A percentile compares a stretch with the other conserved stretches of the same genome.
Conservation (phyloP, 257 asterid genomes). For the Schizonepeta tenuifolia region DNA sequence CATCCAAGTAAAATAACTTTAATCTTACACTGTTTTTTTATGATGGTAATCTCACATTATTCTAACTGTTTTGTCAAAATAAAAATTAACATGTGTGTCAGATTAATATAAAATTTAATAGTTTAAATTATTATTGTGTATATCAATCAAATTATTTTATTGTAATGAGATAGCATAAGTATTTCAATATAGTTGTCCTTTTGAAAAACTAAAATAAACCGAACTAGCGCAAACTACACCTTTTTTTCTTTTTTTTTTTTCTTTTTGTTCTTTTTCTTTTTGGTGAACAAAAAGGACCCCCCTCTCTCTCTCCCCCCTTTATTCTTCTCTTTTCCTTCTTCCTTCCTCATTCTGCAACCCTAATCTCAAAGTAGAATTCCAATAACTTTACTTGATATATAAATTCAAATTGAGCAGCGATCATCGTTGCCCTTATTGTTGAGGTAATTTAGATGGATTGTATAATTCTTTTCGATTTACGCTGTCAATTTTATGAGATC, state of each 20-base stretch:
- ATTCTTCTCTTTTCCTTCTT: conserved; percentile 3
- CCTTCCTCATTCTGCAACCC: conserved; percentile 34
- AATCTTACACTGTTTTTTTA: too few relatives aligned
- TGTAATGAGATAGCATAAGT: too few relatives aligned
- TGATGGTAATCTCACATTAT: too few relatives aligned
- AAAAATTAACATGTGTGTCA: too few relatives aligned
- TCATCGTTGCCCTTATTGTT: neutral
- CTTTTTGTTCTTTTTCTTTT: neutral
- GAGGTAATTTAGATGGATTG: conserved; percentile 32
- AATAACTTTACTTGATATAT: neutral
- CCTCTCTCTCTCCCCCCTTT: conserved; percentile 11
- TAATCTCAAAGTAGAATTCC: conserved; percentile 21
- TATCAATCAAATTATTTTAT: too few relatives aligned
- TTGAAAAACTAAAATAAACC: neutral
- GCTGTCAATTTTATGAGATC: neutral
- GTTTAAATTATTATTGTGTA: too few relatives aligned
- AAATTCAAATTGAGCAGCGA: conserved; percentile 25
- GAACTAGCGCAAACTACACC: neutral
- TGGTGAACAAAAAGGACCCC: neutral
- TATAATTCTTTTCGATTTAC: neutral
- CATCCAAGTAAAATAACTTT: too few relatives aligned
- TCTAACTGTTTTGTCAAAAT: too few relatives aligned
- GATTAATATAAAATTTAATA: too few relatives aligned
- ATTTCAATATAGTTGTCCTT: too few relatives aligned
- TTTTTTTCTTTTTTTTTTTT: too few relatives aligned